phyloP scores from a whole-genome alignment of 2,329 filamentous ascomycete genomes.

The Pyrenochaeta sp. region DNA sequence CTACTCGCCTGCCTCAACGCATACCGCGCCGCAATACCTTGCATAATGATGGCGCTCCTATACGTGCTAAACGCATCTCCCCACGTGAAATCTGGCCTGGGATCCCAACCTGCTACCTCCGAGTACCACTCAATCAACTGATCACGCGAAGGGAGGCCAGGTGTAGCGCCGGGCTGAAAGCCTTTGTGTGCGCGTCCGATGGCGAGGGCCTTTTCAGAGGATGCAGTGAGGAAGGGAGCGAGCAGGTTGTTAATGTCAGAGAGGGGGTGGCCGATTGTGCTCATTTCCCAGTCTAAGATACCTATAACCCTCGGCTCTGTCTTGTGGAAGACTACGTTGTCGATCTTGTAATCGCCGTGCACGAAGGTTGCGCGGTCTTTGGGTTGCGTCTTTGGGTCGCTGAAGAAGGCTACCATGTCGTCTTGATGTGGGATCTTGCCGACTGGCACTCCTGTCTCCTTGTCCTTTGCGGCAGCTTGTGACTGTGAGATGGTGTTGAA shows the following conservation, averaged over 20 bases:
- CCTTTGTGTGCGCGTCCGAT: slow-evolving; percentile 54
- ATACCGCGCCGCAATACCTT: slow-evolving; percentile 91
- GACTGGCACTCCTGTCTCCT: slow-evolving; percentile 78
- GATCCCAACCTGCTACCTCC: slow-evolving; percentile 75
- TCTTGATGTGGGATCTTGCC: slow-evolving; percentile 85
- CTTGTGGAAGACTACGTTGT: slow-evolving; percentile 76
- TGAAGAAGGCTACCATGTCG: slow-evolving; percentile 82
- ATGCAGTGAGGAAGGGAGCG: slow-evolving; percentile 54
- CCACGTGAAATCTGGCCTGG: slow-evolving; percentile 68
- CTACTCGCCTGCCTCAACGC: slow-evolving; percentile 90
- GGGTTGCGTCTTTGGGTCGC: slow-evolving; percentile 73
- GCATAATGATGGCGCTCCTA: slow-evolving; percentile 70
- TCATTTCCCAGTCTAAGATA: slow-evolving; percentile 94
- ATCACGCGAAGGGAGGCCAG: slow-evolving; percentile 70
- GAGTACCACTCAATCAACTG: slow-evolving; percentile 72
- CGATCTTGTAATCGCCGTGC: slow-evolving; percentile 94
- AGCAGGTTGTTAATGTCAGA: slow-evolving; percentile 87
- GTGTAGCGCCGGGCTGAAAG: slow-evolving; percentile 70
- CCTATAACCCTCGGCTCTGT: slow-evolving; percentile 89
- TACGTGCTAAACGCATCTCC: slow-evolving; percentile 70
- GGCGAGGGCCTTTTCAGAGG: slow-evolving; percentile 46
- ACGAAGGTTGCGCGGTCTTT: slow-evolving; percentile 80
- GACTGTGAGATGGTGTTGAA: slow-evolving; percentile 80
- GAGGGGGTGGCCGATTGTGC: slow-evolving; percentile 93
- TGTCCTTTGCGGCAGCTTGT: slow-evolving; percentile 78